Percentiles rank a stretch among this genome's conserved stretches.
phyloP scores from a whole-genome alignment of 1,139 yeast species.

The Pichia kudriavzevii region DNA sequence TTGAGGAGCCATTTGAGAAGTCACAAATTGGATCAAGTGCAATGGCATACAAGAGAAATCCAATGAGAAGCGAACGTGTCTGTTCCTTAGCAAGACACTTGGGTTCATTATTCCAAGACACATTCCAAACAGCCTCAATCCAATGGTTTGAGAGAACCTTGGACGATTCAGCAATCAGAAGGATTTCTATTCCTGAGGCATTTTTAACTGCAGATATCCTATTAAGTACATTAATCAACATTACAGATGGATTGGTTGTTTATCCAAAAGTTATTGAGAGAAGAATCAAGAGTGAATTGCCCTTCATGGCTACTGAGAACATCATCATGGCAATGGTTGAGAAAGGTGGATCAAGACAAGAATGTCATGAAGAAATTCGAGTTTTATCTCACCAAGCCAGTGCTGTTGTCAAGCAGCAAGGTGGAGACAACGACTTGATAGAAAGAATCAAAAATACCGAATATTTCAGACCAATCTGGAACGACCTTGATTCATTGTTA shows the following conservation, averaged over 20 bases:
- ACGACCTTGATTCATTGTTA: slow-evolving; percentile 66
- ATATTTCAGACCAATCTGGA: slow-evolving; percentile 88
- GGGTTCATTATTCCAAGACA: slow-evolving; percentile 86
- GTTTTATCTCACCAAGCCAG: slow-evolving; percentile 97
- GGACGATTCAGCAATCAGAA: slow-evolving; percentile 96
- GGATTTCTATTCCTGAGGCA: slow-evolving; percentile 95
- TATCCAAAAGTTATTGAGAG: slow-evolving; percentile 98
- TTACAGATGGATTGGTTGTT: slow-evolving; percentile 90
- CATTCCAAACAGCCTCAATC: slow-evolving; percentile 92
- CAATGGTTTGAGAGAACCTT: slow-evolving; percentile 99
- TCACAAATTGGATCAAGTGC: slow-evolving; percentile 97
- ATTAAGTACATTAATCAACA: slow-evolving; percentile 81
- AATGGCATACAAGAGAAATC: slow-evolving; percentile 99
- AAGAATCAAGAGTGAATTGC: slow-evolving; percentile 89
- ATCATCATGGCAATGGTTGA: slow-evolving; percentile 99
- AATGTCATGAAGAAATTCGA: slow-evolving; percentile 95
- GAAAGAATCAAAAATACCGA: slow-evolving; percentile 74
- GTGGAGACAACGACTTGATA: slow-evolving; percentile 96
- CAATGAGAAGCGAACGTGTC: slow-evolving; percentile 98
- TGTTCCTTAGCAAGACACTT: slow-evolving; percentile 94
- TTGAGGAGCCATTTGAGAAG: slow-evolving; percentile 97
- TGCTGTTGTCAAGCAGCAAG: slow-evolving; percentile 94
- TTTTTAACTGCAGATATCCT: slow-evolving; percentile 93
- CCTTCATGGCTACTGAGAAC: slow-evolving; percentile 99
- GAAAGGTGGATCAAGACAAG: slow-evolving; percentile 96